Evolutionary conservation across 352 stramenopile genomes (phyloP).

Genomic region (Pythium folliculosum): DNA sequence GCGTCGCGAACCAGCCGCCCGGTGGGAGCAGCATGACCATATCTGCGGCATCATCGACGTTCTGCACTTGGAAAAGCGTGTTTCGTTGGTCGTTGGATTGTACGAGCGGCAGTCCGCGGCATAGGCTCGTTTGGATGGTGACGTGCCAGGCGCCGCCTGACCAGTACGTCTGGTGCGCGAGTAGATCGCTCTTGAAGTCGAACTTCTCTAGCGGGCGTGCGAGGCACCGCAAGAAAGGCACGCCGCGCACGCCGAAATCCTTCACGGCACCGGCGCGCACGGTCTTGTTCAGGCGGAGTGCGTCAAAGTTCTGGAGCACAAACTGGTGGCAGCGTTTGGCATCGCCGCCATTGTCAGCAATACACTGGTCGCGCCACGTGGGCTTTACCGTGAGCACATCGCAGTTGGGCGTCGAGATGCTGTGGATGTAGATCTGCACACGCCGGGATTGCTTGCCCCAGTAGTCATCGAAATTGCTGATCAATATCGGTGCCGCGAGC

Average conservation of each 20-base stretch:
- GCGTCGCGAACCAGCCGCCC: constrained; percentile 37
- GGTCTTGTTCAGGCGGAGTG: constrained; percentile 29
- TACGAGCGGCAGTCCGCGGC: constrained; percentile 40
- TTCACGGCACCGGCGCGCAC: constrained; percentile 36
- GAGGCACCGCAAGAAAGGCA: constrained; percentile 53
- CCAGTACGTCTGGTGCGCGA: constrained; percentile 58
- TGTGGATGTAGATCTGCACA: constrained; percentile 31
- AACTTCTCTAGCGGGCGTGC: constrained; percentile 38
- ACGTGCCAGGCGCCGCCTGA: constrained; percentile 44
- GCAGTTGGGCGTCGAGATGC: constrained; percentile 38
- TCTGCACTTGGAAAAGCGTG: constrained; percentile 44
- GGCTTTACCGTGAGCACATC: constrained; percentile 32
- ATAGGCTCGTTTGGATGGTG: constrained; percentile 54
- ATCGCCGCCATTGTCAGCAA: constrained; percentile 30
- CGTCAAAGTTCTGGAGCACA: constrained; percentile 49
- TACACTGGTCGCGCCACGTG: constrained; percentile 29
- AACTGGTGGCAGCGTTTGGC: constrained; percentile 40
- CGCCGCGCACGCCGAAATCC: constrained; percentile 44
- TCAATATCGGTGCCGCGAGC: constrained; percentile 29
- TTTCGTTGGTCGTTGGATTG: constrained; percentile 37
- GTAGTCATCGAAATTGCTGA: constrained; percentile 33
- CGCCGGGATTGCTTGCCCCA: constrained; percentile 31
- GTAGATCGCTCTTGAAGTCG: constrained; percentile 54
- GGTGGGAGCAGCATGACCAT: constrained; percentile 45
- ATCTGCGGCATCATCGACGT: constrained; percentile 37